Evolutionary conservation across 306 rosid species (phyloP).

Genomic region (Corylus americana): DNA sequence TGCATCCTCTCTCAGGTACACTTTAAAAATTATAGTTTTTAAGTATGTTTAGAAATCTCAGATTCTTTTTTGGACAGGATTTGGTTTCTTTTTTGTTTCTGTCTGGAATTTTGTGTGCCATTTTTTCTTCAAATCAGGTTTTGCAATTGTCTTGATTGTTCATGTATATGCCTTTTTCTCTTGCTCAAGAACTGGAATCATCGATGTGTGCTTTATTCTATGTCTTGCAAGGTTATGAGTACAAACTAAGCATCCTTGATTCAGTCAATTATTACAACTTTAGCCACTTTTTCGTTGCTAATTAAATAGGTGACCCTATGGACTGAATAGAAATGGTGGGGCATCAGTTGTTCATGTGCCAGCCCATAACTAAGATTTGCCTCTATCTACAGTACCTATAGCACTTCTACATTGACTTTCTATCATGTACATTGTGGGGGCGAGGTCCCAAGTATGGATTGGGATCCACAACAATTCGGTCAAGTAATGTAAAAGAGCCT

Average conservation of each 20-base stretch:
- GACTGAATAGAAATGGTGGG: neutral
- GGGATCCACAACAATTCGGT: too few relatives aligned
- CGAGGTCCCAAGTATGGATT: neutral
- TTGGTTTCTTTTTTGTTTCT: neutral
- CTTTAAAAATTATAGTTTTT: conserved; percentile 1
- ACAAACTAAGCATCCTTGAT: neutral
- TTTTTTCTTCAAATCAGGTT: neutral
- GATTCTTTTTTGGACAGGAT: neutral
- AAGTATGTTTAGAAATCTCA: neutral
- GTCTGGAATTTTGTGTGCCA: neutral
- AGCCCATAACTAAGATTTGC: neutral
- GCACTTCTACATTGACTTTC: neutral
- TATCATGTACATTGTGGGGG: neutral
- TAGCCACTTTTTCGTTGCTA: conserved; percentile 2
- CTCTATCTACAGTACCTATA: neutral
- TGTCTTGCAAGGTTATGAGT: neutral
- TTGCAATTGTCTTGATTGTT: neutral
- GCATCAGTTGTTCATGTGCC: neutral
- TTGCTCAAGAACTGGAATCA: neutral
- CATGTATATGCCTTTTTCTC: neutral
- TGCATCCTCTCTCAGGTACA: conserved; percentile 80
- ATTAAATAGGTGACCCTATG: conserved; percentile 1
- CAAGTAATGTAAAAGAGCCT: too few relatives aligned
- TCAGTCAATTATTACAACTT: neutral
- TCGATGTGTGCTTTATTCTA: neutral